Base-by-base conservation (phyloP, 805 yeast species). In the Yamadazyma scolyti region DNA sequence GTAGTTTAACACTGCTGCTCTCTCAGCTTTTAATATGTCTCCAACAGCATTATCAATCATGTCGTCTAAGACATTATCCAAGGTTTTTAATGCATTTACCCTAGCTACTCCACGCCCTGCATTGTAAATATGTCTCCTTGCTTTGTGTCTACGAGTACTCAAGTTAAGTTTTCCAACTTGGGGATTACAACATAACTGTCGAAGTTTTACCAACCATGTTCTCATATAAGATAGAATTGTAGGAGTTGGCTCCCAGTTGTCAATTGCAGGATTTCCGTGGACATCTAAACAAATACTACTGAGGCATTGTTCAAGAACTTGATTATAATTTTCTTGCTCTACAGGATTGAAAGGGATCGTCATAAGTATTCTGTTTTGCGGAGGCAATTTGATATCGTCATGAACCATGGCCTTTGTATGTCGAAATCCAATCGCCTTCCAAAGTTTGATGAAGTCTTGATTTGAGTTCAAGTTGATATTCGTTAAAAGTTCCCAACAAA, bases 181-280 rank as follows among this genome's bases (percentile, higher is more conserved):
- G 1, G 95, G 86, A 57, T 86, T 94, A 37, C 93, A 84, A 45
- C 97, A 90, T 0, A 84, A 68, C 46, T 84, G 87, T 20, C 97
- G 65, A 17, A 90, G 57, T 28, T 72, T 65, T 5, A 68, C 63
- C 6, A 90, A 59, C 93, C 95, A 86, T 8, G 61, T 61, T 30
- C 83, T 65, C 79, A 84, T 72, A n/a, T 56, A 47, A 4, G 58
- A 46, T 31, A 66, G 54, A 16, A 71, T 52, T 1, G 65, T 45
- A 0, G 59, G 40, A 10, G 76, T 46, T 4, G 75, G 68, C 39
- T 69, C 66, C 75, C 76, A 68, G 42, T 66, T 73, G 8, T 65
- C 67, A 4, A 59, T 47, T 1, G 64, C 51, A 1, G 82, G 81
- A 23, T 63, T 63, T 10, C 78, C 78, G 19, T 61, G 54, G 6